These are phyloP conservation scores for Botryotinia globosa DNA, from an alignment of 2,329 filamentous ascomycete species.

Conservation along the genomic window DNA sequence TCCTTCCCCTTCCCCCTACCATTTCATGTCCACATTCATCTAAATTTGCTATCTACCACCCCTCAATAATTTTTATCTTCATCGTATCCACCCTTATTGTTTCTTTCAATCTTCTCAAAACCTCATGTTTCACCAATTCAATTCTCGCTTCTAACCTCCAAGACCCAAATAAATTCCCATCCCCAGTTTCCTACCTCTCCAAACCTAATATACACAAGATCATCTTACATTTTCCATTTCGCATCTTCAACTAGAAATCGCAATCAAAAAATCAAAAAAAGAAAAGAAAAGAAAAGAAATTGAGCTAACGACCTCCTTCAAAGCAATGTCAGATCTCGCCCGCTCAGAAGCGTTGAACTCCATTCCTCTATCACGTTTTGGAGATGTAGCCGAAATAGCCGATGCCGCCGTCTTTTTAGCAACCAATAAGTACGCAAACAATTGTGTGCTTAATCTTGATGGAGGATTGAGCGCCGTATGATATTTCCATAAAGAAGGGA, in stretches of 20 bases:
- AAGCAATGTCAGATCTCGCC: conserved; percentile 45
- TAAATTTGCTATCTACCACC: not conserved
- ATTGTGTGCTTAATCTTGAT: conserved; percentile 82
- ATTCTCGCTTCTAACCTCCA: not conserved
- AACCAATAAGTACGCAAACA: conserved; percentile 78
- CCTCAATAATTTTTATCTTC: not conserved
- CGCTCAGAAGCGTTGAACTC: conserved; percentile 41
- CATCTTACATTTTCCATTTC: conserved; percentile 1
- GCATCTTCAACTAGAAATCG: not conserved
- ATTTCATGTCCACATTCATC: not conserved
- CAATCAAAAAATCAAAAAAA: not conserved
- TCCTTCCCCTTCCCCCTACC: not conserved
- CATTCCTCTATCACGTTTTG: conserved; percentile 68
- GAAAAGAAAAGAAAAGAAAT: not conserved
- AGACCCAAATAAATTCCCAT: not conserved
- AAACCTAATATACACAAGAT: conserved; percentile 37
- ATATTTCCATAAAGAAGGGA: conserved; percentile 26
- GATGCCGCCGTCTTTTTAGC: conserved; percentile 77
- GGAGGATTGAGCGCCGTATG: conserved; percentile 72
- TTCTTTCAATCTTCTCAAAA: not conserved
- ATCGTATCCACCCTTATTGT: not conserved
- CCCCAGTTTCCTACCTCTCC: conserved; percentile 30
- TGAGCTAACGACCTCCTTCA: not conserved
- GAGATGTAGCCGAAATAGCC: conserved; percentile 69
- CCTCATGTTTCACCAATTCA: not conserved